A percentile compares a stretch with the other conserved stretches of the same genome.
These are phyloP conservation scores for Arthrobotrys pseudoclavata DNA, from an alignment of 2,329 filamentous ascomycete genomes.

Conservation along the genomic window DNA sequence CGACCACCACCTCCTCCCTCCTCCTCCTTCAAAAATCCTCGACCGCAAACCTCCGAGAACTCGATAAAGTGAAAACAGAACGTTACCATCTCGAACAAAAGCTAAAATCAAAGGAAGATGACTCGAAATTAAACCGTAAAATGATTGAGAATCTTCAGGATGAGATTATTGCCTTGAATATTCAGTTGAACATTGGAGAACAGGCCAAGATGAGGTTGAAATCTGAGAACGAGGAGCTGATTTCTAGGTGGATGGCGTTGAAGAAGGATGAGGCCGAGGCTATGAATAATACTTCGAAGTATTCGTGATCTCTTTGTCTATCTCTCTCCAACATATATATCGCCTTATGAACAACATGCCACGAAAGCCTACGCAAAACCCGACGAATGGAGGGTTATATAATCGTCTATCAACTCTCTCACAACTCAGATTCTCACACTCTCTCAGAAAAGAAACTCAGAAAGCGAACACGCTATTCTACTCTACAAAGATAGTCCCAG, in stretches of 20 bases:
- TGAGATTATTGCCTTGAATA: constrained; percentile 87
- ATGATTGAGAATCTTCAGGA: constrained; percentile 81
- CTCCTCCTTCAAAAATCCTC: constrained; percentile 75
- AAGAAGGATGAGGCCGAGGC: constrained; percentile 88
- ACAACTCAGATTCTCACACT: background rate
- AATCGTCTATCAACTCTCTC: constrained; percentile 1
- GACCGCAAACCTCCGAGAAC: constrained; percentile 68
- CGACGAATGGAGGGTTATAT: background rate
- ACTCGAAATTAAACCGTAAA: constrained; percentile 75
- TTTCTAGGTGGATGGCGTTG: constrained; percentile 90
- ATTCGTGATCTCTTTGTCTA: constrained; percentile 64
- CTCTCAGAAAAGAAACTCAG: background rate
- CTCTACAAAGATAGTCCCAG: constrained; percentile 46
- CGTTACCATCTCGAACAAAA: constrained; percentile 88
- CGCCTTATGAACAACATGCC: background rate
- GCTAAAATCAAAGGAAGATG: constrained; percentile 82
- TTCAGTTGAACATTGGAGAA: constrained; percentile 89
- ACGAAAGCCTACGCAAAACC: background rate
- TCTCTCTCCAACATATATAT: background rate
- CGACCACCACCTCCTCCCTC: constrained; percentile 61
- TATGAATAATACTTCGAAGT: constrained; percentile 77
- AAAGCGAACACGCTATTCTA: constrained; percentile 47
- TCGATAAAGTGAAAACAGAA: constrained; percentile 74
- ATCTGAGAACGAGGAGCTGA: constrained; percentile 87
- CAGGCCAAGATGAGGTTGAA: constrained; percentile 79